Evolutionary conservation across 176 grass and related monocot species (phyloP).

Genomic region (Musa schizocarpa): DNA sequence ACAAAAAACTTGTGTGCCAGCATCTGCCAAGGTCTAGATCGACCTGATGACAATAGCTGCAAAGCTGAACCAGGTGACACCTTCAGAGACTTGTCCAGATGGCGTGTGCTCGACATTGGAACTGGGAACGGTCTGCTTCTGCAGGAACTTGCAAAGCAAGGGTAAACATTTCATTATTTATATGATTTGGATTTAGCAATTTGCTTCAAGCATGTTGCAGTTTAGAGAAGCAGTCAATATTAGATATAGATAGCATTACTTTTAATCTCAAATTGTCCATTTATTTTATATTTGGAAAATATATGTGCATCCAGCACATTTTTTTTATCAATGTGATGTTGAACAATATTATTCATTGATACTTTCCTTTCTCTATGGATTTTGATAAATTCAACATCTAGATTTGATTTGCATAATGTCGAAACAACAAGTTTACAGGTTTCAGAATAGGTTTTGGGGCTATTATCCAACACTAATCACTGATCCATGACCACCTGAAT

Average conservation of each 20-base stretch:
- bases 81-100: conserved; percentile 43
- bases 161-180: conserved; percentile 24
- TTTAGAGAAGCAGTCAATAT: not conserved
- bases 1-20: conserved; percentile 56
- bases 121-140: conserved; percentile 72
- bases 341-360: no score
- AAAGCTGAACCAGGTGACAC: conserved; percentile 19
- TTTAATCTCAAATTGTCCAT: not conserved
- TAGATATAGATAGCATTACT: not conserved
- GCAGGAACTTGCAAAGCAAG: conserved; percentile 87
- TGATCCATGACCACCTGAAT: not conserved
- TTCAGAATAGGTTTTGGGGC: not conserved
- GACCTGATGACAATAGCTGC: not conserved
- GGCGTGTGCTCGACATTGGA: conserved; percentile 71
- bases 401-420: no score
- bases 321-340: no score
- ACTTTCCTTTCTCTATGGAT: no score
- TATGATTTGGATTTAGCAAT: not conserved
- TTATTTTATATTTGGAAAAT: not conserved
- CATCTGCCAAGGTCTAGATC: not conserved
- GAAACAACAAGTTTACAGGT: not conserved
- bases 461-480: not conserved
- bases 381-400: no score
- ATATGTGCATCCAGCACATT: not conserved
- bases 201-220: not conserved